Conservation (phyloP, 2,329 filamentous ascomycete genomes). For the Aquanectria penicillioides region DNA sequence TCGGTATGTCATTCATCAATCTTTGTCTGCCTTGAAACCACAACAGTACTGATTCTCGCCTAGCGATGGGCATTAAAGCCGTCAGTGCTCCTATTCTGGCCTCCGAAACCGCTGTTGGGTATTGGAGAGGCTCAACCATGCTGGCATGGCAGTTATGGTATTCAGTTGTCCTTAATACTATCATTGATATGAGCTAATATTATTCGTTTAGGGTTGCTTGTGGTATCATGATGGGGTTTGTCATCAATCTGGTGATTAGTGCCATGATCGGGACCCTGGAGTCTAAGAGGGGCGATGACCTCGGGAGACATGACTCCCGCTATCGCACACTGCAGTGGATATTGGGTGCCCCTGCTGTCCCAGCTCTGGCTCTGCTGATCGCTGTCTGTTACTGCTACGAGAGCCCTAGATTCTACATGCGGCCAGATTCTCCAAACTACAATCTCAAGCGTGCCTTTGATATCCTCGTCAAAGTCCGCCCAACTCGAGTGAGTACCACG, state of each 20-base stretch:
- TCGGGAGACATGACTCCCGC: background rate
- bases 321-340: conserved; percentile 43
- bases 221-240: conserved; percentile 39
- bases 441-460: conserved; percentile 47
- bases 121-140: conserved; percentile 59
- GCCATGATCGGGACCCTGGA: conserved; percentile 13
- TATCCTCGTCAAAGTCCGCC: conserved; percentile 46
- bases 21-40: background rate
- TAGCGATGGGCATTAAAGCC: conserved; percentile 60
- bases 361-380: conserved; percentile 46
- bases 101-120: conserved; percentile 57
- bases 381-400: conserved; percentile 52
- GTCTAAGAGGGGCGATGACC: background rate
- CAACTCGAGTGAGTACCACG: conserved; percentile 33
- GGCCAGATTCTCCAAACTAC: conserved; percentile 44
- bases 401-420: conserved; percentile 53
- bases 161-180: conserved; percentile 16
- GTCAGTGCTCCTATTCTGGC: conserved; percentile 59
- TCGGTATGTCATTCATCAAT: conserved; percentile 21
- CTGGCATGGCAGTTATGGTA: conserved; percentile 58
- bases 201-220: conserved; percentile 32
- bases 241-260: conserved; percentile 32
- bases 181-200: conserved; percentile 45
- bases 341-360: conserved; percentile 48
- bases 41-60: background rate